phyloP scores from a whole-genome alignment of 768 basidiomycete species.

The Pholiota conissans region DNA sequence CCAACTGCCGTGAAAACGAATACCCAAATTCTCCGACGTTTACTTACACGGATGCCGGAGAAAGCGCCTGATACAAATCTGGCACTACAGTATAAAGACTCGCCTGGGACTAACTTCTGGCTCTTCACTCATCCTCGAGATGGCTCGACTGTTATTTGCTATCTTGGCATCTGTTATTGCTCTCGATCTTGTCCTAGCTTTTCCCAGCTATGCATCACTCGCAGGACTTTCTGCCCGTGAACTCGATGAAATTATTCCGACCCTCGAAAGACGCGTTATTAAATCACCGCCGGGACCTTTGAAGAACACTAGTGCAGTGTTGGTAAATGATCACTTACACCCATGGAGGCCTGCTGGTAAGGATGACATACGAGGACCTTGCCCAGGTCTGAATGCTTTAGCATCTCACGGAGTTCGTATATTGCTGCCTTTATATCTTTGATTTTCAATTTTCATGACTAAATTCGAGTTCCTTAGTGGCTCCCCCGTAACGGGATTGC shows the following conservation, averaged over 20 bases:
- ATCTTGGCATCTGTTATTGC: background rate
- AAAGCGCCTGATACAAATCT: too few relatives aligned
- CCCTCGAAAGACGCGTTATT: background rate
- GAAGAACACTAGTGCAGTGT: background rate
- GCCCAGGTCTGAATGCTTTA: conserved; percentile 4
- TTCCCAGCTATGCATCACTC: conserved; percentile 1
- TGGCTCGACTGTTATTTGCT: background rate
- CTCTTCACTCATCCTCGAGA: too few relatives aligned
- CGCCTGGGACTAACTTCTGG: too few relatives aligned
- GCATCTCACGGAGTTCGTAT: conserved; percentile 1
- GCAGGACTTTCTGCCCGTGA: conserved; percentile 1
- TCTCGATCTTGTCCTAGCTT: background rate
- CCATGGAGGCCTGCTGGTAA: background rate
- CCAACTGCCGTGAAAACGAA: too few relatives aligned
- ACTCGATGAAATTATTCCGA: conserved; percentile 3
- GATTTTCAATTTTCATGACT: background rate
- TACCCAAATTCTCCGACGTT: too few relatives aligned
- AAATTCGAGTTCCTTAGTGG: conserved; percentile 6
- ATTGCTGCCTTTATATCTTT: background rate
- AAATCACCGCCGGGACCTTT: background rate
- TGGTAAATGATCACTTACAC: conserved; percentile 4
- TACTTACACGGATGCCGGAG: too few relatives aligned
- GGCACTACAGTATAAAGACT: too few relatives aligned
- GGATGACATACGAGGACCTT: conserved; percentile 2
- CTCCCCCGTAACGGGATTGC: conserved; percentile 16